phyloP scores from a whole-genome alignment of 2,329 filamentous ascomycete genomes.

The Stagonosporopsis chrysanthemi region DNA sequence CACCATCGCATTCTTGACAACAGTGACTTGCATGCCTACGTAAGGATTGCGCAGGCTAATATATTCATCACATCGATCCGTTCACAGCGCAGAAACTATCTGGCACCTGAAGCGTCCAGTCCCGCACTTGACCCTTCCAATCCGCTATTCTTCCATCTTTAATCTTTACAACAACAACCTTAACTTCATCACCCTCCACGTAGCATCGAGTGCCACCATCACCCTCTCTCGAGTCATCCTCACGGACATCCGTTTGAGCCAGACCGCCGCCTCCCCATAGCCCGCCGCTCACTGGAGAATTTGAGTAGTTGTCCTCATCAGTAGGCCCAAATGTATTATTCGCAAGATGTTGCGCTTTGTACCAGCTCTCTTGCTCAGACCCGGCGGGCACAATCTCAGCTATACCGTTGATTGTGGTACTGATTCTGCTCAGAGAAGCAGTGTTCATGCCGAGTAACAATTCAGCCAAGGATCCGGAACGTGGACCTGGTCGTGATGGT shows the following conservation, averaged over 20 bases:
- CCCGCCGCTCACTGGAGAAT: slow-evolving; percentile 47
- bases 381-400: slow-evolving; percentile 76
- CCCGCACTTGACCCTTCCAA: slow-evolving; percentile 92
- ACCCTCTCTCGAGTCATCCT: slow-evolving; percentile 38
- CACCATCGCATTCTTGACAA: background rate
- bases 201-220: slow-evolving; percentile 68
- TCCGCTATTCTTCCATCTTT: slow-evolving; percentile 87
- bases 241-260: slow-evolving; percentile 51
- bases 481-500: slow-evolving; percentile 59
- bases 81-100: slow-evolving; percentile 1
- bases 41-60: background rate
- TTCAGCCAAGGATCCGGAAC: slow-evolving; percentile 76
- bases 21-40: background rate
- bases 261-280: slow-evolving; percentile 60
- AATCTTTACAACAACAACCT: slow-evolving; percentile 86
- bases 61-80: background rate
- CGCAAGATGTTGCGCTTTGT: slow-evolving; percentile 81
- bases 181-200: slow-evolving; percentile 81
- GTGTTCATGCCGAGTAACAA: slow-evolving; percentile 92
- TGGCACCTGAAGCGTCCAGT: slow-evolving; percentile 61
- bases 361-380: slow-evolving; percentile 84
- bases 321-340: slow-evolving; percentile 82
- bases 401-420: slow-evolving; percentile 89
- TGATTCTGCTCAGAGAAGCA: slow-evolving; percentile 85
- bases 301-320: slow-evolving; percentile 38